Conservation (phyloP, 352 stramenopile genomes). For the Globisporangium parvum region DNA sequence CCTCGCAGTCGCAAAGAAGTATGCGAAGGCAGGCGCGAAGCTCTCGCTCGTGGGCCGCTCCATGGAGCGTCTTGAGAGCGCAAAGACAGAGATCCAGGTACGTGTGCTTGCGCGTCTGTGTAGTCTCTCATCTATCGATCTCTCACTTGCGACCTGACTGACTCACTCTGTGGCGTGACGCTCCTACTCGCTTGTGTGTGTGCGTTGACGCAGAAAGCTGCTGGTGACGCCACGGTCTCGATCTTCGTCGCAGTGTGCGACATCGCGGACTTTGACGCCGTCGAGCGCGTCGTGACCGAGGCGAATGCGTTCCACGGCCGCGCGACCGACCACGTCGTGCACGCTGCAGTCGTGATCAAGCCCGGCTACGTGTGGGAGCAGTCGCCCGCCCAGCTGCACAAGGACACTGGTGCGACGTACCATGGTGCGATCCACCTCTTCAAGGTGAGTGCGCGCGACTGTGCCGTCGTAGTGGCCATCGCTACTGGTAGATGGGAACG, state of each 20-base stretch:
- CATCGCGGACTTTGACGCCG: conserved; percentile 24
- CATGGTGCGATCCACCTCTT: conserved; percentile 46
- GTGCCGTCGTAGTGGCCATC: too few species aligned
- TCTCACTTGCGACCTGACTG: too few species aligned
- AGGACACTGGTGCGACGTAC: conserved; percentile 59
- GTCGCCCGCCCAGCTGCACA: conserved; percentile 31
- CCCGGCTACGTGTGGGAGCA: conserved; percentile 54
- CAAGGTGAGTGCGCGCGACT: background rate
- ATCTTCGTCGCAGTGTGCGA: conserved; percentile 35
- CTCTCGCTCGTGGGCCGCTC: conserved; percentile 11
- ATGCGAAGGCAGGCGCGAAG: conserved; percentile 40
- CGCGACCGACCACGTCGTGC: conserved; percentile 58
- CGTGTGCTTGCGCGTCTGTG: too few species aligned
- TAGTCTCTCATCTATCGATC: too few species aligned
- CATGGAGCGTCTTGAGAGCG: conserved; percentile 5
- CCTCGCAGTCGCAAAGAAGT: conserved; percentile 59
- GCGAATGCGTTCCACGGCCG: conserved; percentile 52
- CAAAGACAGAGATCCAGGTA: conserved; percentile 9
- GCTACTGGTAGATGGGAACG: too few species aligned
- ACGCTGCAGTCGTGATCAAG: conserved; percentile 23
- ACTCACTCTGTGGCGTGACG: conserved; percentile 8
- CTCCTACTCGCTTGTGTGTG: too few species aligned
- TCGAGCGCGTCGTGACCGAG: conserved; percentile 31
- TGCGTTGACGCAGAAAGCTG: too few species aligned
- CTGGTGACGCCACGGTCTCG: too few species aligned